Conservation (phyloP, 1,284 basidiomycete species). For the Cystobasidium slooffiae region DNA sequence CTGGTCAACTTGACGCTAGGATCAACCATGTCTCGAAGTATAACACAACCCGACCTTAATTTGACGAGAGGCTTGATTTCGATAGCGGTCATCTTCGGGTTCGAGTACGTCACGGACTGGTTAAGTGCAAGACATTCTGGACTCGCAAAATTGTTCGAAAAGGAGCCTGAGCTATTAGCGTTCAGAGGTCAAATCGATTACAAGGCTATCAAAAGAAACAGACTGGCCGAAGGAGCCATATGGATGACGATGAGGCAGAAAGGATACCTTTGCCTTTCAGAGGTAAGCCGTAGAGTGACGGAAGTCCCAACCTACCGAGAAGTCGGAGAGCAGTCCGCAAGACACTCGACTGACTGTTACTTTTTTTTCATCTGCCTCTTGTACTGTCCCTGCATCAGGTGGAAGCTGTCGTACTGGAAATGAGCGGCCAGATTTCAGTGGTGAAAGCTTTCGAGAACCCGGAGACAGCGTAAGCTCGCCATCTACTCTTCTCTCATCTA, state of each 20-base stretch:
- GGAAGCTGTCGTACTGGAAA: constrained; percentile 37
- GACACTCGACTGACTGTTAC: neutral
- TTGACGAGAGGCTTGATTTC: constrained; percentile 40
- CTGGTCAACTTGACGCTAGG: constrained; percentile 40
- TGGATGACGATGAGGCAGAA: constrained; percentile 10
- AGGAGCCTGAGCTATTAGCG: constrained; percentile 30
- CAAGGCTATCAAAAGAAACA: constrained; percentile 4
- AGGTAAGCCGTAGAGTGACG: constrained; percentile 6
- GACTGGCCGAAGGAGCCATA: constrained; percentile 23
- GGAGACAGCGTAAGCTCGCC: constrained; percentile 6
- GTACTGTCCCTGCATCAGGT: constrained; percentile 1
- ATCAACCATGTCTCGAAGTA: constrained; percentile 43
- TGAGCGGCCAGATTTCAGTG: constrained; percentile 29
- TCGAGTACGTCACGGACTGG: constrained; percentile 43
- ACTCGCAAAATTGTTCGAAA: constrained; percentile 30
- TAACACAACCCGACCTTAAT: constrained; percentile 45
- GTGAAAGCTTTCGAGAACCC: constrained; percentile 10
- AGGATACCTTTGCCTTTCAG: neutral
- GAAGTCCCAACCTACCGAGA: neutral
- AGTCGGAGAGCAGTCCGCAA: no score
- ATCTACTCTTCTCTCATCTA: neutral
- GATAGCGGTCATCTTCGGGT: constrained; percentile 40
- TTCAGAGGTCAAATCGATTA: constrained; percentile 31
- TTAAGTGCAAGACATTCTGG: constrained; percentile 14
- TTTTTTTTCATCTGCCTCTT: neutral